Percentiles rank a stretch among this genome's conserved stretches.
Evolutionary conservation across 495 filamentous ascomycete genomes (phyloP).

Genomic region (Penicillium cataractarum): DNA sequence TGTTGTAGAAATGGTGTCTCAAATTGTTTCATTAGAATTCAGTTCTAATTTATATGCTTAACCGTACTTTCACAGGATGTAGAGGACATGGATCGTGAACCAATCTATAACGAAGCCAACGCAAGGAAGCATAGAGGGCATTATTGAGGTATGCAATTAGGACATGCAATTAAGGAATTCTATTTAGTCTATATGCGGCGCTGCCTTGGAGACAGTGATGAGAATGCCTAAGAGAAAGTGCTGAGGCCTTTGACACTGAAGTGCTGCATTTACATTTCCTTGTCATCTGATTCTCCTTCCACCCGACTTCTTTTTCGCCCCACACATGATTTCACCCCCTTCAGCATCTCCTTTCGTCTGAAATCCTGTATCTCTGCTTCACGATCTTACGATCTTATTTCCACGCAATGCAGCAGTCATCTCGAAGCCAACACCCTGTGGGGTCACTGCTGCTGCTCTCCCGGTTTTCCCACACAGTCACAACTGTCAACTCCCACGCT

Average conservation of each 20-base stretch:
- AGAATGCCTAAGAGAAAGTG: neutral
- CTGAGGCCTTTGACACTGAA: neutral
- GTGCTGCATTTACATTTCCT: neutral
- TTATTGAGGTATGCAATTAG: neutral
- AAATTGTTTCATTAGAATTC: too few relatives aligned
- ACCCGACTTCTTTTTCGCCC: neutral
- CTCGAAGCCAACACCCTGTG: slow-evolving; percentile 10
- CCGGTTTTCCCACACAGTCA: slow-evolving; percentile 50
- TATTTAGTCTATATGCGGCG: neutral
- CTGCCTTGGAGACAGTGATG: neutral
- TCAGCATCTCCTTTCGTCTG: neutral
- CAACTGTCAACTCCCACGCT: slow-evolving; percentile 33
- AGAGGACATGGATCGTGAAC: neutral
- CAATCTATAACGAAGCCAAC: neutral
- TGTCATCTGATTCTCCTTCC: neutral
- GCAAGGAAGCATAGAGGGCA: neutral
- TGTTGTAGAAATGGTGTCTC: too few relatives aligned
- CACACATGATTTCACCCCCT: neutral
- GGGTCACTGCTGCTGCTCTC: slow-evolving; percentile 37
- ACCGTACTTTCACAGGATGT: neutral
- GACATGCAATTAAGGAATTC: too few relatives aligned
- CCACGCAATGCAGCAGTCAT: neutral
- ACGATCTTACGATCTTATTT: neutral
- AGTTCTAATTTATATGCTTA: too few relatives aligned
- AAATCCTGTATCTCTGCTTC: neutral